Percentiles rank a stretch among this genome's conserved stretches.
Conservation (phyloP, 176 grass and related monocot genomes). For the Urochloa ruziziensis region DNA sequence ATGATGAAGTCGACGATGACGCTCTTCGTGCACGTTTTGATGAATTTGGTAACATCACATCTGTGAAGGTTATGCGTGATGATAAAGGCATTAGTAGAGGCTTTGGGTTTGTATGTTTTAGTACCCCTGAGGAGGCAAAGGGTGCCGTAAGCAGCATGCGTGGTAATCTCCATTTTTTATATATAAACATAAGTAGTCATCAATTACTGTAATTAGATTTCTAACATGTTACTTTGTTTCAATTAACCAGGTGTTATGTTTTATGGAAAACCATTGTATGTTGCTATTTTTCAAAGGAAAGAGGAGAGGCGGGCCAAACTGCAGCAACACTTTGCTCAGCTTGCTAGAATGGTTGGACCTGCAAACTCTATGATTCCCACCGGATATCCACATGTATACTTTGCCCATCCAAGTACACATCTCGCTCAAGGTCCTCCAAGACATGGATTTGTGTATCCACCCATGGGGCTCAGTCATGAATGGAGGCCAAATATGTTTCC, state of each 20-base stretch:
- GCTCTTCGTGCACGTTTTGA: constrained; percentile 53
- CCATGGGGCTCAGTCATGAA: constrained; percentile 39
- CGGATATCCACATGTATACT: constrained; percentile 62
- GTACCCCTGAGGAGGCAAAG: constrained; percentile 70
- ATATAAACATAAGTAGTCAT: neutral
- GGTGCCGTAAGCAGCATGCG: constrained; percentile 58
- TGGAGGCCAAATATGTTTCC: constrained; percentile 65
- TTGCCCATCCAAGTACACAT: constrained; percentile 52
- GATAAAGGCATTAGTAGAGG: constrained; percentile 83
- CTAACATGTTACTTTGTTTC: neutral
- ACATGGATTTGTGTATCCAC: constrained; percentile 58
- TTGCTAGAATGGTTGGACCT: constrained; percentile 37
- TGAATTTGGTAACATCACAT: constrained; percentile 78
- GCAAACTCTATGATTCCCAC: constrained; percentile 48
- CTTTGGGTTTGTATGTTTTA: constrained; percentile 88
- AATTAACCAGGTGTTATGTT: constrained; percentile 69
- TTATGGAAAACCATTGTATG: constrained; percentile 82
- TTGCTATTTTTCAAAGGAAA: constrained; percentile 77
- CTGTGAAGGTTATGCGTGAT: constrained; percentile 77
- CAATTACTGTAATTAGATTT: neutral
- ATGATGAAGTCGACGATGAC: constrained; percentile 62
- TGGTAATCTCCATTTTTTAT: constrained; percentile 42
- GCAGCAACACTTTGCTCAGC: constrained; percentile 47
- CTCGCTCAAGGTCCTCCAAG: constrained; percentile 52
- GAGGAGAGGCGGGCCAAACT: constrained; percentile 66